These are phyloP conservation scores for Vishniacozyma victoriae DNA, from an alignment of 768 basidiomycete genomes.

Conservation along the genomic window DNA sequence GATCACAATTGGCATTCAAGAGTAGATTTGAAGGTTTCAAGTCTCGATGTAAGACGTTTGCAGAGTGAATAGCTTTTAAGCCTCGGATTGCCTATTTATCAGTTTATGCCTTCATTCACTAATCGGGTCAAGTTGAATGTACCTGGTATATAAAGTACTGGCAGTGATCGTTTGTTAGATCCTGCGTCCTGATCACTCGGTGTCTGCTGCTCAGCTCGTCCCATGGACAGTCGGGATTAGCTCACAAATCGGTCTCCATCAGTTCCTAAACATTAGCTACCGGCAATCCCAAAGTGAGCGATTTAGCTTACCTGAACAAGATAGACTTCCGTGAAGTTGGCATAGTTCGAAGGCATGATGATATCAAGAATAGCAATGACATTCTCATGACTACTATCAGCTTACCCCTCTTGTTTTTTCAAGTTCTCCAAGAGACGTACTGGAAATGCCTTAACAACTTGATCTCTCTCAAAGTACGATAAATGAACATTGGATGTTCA, in stretches of 20 bases:
- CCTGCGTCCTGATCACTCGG: conserved; percentile 90
- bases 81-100: conserved; percentile 69
- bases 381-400: conserved; percentile 63
- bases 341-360: conserved; percentile 67
- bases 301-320: conserved; percentile 26
- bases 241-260: conserved; percentile 77
- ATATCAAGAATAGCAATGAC: conserved; percentile 96
- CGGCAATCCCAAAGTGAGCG: conserved; percentile 13
- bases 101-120: not conserved
- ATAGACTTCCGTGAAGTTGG: conserved; percentile 79
- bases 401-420: too few species aligned
- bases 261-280: conserved; percentile 50
- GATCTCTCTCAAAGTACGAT: conserved; percentile 70
- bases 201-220: conserved; percentile 49
- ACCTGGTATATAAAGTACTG: conserved; percentile 95
- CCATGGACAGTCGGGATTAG: not conserved
- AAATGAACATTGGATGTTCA: conserved; percentile 57
- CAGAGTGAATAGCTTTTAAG: conserved; percentile 88
- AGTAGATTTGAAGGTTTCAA: conserved; percentile 94
- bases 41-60: conserved; percentile 83
- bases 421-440: too few species aligned
- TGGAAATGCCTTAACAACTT: conserved; percentile 75
- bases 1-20: conserved; percentile 91
- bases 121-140: conserved; percentile 6
- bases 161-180: conserved; percentile 86